Evolutionary conservation across 805 yeast species (phyloP).

Genomic region (Kockiozyma suomiensis): DNA sequence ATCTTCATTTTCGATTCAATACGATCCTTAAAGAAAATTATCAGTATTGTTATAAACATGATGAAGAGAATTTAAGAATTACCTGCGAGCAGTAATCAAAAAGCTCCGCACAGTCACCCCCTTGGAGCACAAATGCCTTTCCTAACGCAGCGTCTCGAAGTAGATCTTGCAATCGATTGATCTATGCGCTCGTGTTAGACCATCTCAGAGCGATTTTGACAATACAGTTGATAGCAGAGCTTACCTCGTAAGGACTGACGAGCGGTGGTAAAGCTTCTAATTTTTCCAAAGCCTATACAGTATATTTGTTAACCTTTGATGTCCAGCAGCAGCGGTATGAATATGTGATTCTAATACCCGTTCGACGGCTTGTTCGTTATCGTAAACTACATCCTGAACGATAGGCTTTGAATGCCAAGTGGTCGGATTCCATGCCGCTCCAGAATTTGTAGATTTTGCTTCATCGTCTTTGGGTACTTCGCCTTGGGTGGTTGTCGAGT

Average conservation of each 20-base stretch:
- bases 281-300: slow-evolving; percentile 44
- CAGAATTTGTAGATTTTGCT: slow-evolving; percentile 8
- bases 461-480: background rate
- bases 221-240: background rate
- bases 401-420: slow-evolving; percentile 50
- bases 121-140: slow-evolving; percentile 49
- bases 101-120: slow-evolving; percentile 51
- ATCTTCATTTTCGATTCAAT: slow-evolving; percentile 49
- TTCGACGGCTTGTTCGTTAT: slow-evolving; percentile 45
- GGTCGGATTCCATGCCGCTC: slow-evolving; percentile 44
- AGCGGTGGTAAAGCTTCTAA: slow-evolving; percentile 49
- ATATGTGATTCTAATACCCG: slow-evolving; percentile 19
- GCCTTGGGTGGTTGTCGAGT: slow-evolving; percentile 33
- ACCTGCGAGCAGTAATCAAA: slow-evolving; percentile 47
- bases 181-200: slow-evolving; percentile 21
- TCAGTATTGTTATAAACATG: background rate
- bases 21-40: slow-evolving; percentile 20
- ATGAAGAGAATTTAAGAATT: background rate
- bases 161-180: slow-evolving; percentile 42
- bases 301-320: no score
- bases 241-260: slow-evolving; percentile 45
- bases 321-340: background rate
- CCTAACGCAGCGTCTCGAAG: slow-evolving; percentile 48
- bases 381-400: slow-evolving; percentile 49
- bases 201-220: background rate